Conservation (phyloP, 805 yeast genomes). For the Wickerhamiella sorbophila region DNA sequence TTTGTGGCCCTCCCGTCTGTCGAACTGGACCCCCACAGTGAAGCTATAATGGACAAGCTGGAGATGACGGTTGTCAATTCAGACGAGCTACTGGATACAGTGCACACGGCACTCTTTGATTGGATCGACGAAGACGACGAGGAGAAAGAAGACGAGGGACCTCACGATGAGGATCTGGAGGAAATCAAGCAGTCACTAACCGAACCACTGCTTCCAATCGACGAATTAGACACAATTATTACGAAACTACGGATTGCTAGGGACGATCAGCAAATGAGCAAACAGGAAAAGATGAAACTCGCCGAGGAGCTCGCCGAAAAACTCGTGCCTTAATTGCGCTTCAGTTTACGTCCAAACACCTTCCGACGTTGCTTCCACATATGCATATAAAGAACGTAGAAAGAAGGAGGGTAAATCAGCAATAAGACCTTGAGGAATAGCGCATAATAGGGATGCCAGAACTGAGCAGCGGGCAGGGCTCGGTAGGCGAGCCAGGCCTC, state of each 20-base stretch:
- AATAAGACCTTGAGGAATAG: slow-evolving; percentile 42
- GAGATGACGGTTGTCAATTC: slow-evolving; percentile 14
- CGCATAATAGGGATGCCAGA: slow-evolving; percentile 34
- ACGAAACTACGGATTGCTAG: slow-evolving; percentile 19
- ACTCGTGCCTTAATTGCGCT: slow-evolving; percentile 11
- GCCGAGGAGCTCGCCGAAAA: slow-evolving; percentile 25
- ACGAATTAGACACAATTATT: slow-evolving; percentile 21
- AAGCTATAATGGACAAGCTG: slow-evolving; percentile 3
- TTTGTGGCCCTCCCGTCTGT: slow-evolving; percentile 16
- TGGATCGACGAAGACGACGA: slow-evolving; percentile 3
- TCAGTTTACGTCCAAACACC: slow-evolving; percentile 28
- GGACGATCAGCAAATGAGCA: slow-evolving; percentile 14
- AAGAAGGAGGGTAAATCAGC: slow-evolving; percentile 69
- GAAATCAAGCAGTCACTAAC: neutral
- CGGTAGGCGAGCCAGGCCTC: slow-evolving; percentile 59
- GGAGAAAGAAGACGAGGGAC: slow-evolving; percentile 7
- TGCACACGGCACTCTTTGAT: slow-evolving; percentile 10
- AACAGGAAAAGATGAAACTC: slow-evolving; percentile 22
- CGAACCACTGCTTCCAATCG: neutral
- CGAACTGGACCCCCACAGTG: neutral
- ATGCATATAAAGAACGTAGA: slow-evolving; percentile 69
- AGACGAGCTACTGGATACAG: slow-evolving; percentile 16
- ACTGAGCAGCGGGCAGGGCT: slow-evolving; percentile 54
- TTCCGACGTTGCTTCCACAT: slow-evolving; percentile 82
- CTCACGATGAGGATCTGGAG: slow-evolving; percentile 1